phyloP scores from a whole-genome alignment of 2,329 filamentous ascomycete species.

The Podosphaera xanthii region DNA sequence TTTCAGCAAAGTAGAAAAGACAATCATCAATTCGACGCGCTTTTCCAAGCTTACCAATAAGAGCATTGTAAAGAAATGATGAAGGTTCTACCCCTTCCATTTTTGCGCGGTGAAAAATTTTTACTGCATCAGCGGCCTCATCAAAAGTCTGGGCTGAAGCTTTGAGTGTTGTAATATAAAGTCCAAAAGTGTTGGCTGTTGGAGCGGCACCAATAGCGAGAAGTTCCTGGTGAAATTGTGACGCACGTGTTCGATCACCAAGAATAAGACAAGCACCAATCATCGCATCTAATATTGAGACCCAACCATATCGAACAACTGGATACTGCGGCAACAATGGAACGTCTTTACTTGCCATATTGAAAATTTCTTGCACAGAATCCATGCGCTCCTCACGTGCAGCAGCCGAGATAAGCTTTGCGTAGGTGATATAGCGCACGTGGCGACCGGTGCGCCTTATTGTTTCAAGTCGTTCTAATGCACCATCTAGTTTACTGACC shows the following conservation, averaged over 20 bases:
- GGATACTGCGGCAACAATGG: conserved; percentile 67
- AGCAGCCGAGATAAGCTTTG: conserved; percentile 79
- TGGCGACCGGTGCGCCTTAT: conserved; percentile 82
- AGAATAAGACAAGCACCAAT: conserved; percentile 72
- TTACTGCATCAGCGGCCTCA: conserved; percentile 86
- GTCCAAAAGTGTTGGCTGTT: conserved; percentile 88
- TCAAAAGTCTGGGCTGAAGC: conserved; percentile 95
- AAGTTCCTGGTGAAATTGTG: conserved; percentile 77
- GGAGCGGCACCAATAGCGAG: conserved; percentile 76
- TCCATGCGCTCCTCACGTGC: conserved; percentile 67
- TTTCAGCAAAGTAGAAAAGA: conserved; percentile 93
- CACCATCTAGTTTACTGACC: conserved; percentile 54
- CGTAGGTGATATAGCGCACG: conserved; percentile 87
- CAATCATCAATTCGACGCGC: conserved; percentile 95
- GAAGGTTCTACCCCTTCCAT: conserved; percentile 85
- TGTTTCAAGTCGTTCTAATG: conserved; percentile 65
- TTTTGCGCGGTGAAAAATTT: conserved; percentile 89
- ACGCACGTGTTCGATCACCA: conserved; percentile 58
- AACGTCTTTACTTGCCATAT: conserved; percentile 74
- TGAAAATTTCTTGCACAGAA: conserved; percentile 65
- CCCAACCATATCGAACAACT: conserved; percentile 84
- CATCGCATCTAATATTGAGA: conserved; percentile 90
- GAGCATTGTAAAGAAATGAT: conserved; percentile 91
- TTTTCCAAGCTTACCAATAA: conserved; percentile 96
- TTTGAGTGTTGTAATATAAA: conserved; percentile 98